Conservation (phyloP, 2,329 filamentous ascomycete genomes). For the Colletotrichum viniferum region DNA sequence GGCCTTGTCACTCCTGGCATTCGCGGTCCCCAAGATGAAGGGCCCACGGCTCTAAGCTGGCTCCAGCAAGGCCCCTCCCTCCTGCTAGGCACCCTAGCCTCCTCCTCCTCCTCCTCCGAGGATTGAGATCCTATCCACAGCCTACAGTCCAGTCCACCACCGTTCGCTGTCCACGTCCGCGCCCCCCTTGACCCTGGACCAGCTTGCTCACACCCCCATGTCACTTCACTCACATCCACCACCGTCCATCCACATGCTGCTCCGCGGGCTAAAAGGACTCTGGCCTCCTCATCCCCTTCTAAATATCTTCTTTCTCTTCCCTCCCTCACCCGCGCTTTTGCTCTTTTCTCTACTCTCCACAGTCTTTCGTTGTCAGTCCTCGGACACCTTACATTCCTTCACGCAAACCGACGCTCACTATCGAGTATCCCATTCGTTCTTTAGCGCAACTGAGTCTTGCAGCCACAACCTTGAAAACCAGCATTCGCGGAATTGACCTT, state of each 20-base stretch:
- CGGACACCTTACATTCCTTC: conserved; percentile 24
- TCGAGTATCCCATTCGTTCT: conserved; percentile 17
- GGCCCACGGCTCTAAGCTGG: conserved; percentile 11
- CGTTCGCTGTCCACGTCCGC: neutral
- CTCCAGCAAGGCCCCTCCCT: neutral
- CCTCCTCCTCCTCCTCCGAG: conserved; percentile 1
- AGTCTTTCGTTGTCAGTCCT: conserved; percentile 24
- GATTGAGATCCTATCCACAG: conserved; percentile 17
- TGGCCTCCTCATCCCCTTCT: conserved; percentile 14
- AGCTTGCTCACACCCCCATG: neutral
- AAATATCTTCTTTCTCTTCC: conserved; percentile 6
- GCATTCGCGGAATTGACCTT: conserved; percentile 23
- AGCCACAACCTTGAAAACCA: conserved; percentile 6
- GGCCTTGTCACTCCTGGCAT: neutral
- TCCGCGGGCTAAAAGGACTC: conserved; percentile 19
- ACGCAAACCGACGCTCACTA: conserved; percentile 6
- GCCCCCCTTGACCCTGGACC: neutral
- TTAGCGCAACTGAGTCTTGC: conserved; percentile 25
- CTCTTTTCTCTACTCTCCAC: conserved; percentile 8
- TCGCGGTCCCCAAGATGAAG: conserved; percentile 13
- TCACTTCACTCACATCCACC: neutral
- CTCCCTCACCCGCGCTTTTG: neutral
- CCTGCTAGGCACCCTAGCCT: neutral
- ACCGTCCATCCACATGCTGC: neutral
- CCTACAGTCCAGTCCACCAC: neutral